These are phyloP conservation scores for Saccharomycopsis hybrid DNA, from an alignment of 1,139 yeast genomes.

Conservation along the genomic window DNA sequence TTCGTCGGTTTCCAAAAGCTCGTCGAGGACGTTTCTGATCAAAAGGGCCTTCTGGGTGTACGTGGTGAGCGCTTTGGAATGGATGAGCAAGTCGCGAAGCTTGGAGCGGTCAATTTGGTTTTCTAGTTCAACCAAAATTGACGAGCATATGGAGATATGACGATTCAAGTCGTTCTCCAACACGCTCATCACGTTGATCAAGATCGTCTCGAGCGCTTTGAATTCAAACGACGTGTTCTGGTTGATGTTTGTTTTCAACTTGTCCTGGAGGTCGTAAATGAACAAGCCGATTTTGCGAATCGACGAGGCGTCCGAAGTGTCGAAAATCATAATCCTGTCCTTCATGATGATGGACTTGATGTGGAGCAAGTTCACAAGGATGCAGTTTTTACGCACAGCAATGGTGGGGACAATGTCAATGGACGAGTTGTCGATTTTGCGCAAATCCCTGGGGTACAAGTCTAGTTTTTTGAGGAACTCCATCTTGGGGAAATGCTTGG, in stretches of 20 bases:
- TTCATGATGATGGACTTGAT: constrained; percentile 61
- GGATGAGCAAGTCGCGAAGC: constrained; percentile 70
- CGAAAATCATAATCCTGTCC: constrained; percentile 54
- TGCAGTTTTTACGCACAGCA: constrained; percentile 55
- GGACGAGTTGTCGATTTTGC: constrained; percentile 84
- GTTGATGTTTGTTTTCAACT: constrained; percentile 41
- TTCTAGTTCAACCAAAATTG: constrained; percentile 75
- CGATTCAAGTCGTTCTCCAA: constrained; percentile 79
- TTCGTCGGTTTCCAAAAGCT: constrained; percentile 78
- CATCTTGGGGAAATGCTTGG: constrained; percentile 73
- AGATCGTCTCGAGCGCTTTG: constrained; percentile 81
- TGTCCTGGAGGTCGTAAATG: constrained; percentile 81
- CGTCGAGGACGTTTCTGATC: constrained; percentile 81
- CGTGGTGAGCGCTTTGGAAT: constrained; percentile 72
- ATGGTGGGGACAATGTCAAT: constrained; percentile 78
- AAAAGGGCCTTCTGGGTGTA: constrained; percentile 80
- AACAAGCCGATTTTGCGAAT: constrained; percentile 69
- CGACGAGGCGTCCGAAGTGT: constrained; percentile 46
- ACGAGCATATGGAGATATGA: constrained; percentile 68
- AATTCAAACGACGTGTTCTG: constrained; percentile 55
- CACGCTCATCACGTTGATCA: constrained; percentile 77
- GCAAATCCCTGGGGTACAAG: constrained; percentile 70
- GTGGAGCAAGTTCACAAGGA: constrained; percentile 58
- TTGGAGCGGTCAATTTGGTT: constrained; percentile 78
- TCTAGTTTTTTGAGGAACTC: constrained; percentile 70